A percentile compares a stretch with the other conserved stretches of the same genome.
phyloP scores from a whole-genome alignment of 495 filamentous ascomycete species.

The Podospora comata region DNA sequence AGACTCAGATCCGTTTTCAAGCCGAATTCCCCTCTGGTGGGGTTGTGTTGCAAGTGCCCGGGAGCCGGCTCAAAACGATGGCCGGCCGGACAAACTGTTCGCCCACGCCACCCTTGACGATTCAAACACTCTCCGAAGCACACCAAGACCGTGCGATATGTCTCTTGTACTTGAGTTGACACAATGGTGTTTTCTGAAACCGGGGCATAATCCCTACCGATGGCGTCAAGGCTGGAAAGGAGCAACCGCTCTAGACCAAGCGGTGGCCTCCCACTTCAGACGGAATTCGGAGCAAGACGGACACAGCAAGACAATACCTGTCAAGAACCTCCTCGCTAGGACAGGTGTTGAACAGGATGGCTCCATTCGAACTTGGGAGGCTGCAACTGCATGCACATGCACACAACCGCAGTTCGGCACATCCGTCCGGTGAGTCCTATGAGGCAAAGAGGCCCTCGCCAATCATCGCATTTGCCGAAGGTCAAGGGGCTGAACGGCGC shows the following conservation, averaged over 20 bases:
- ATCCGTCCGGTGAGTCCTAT: not conserved
- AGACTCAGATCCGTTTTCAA: not conserved
- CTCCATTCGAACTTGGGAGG: not conserved
- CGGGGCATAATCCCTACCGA: not conserved
- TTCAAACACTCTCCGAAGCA: not conserved
- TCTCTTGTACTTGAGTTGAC: not conserved
- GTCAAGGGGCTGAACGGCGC: not conserved
- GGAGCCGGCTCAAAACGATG: not conserved
- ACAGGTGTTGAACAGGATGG: not conserved
- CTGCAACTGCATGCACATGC: not conserved
- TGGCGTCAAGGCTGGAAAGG: not conserved
- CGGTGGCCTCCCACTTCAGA: not conserved
- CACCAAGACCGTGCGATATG: not conserved
- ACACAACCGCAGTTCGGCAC: not conserved
- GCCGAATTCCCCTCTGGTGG: not conserved
- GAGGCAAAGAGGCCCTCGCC: not conserved
- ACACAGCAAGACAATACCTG: not conserved
- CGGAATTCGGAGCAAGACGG: not conserved
- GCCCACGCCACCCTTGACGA: not conserved
- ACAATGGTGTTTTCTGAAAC: not conserved
- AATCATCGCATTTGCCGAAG: not conserved
- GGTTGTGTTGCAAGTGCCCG: not conserved
- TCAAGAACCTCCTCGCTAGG: not conserved
- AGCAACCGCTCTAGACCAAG: not conserved
- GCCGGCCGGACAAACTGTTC: not conserved